Percentiles rank a stretch among this genome's conserved stretches.
phyloP scores from a whole-genome alignment of 2,329 filamentous ascomycete genomes.

The Thermothelomyces thermophilus region DNA sequence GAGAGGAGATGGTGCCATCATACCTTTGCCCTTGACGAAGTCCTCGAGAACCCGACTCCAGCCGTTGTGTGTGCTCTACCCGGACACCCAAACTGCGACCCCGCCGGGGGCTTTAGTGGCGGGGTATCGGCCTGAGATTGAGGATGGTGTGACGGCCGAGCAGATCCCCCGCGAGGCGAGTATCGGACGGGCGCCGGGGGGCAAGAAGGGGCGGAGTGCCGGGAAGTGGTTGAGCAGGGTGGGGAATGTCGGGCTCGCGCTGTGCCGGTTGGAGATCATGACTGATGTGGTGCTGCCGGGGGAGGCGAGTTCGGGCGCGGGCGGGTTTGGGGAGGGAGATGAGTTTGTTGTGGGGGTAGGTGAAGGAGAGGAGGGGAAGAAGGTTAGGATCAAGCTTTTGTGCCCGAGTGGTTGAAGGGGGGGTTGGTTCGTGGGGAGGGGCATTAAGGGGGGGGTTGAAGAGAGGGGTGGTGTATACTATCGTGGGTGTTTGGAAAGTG shows the following conservation, averaged over 20 bases:
- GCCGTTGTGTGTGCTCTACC: slow-evolving; percentile 67
- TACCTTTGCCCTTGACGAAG: too few relatives aligned
- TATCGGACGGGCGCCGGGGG: slow-evolving; percentile 40
- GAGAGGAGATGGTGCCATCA: too few relatives aligned
- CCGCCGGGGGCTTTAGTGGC: slow-evolving; percentile 41
- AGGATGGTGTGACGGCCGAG: slow-evolving; percentile 23
- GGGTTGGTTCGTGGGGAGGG: slow-evolving; percentile 22
- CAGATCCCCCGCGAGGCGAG: slow-evolving; percentile 40
- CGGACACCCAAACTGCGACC: slow-evolving; percentile 31
- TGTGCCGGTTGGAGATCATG: slow-evolving; percentile 89
- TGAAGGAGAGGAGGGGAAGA: slow-evolving; percentile 34
- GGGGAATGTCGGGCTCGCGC: slow-evolving; percentile 78
- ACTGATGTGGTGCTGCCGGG: slow-evolving; percentile 69
- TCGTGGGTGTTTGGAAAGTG: not conserved
- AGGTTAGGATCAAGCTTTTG: slow-evolving; percentile 68
- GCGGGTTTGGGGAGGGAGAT: slow-evolving; percentile 43
- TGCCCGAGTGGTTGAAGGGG: slow-evolving; percentile 65
- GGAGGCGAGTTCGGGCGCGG: slow-evolving; percentile 47
- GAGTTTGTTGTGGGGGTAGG: slow-evolving; percentile 48
- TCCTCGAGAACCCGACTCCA: too few relatives aligned
- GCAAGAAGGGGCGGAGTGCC: slow-evolving; percentile 59
- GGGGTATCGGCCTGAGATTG: slow-evolving; percentile 1
- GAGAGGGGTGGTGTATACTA: not conserved
- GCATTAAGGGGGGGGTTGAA: not conserved
- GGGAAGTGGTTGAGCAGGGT: slow-evolving; percentile 75